Evolutionary conservation across 345 rosid genomes (phyloP).

Genomic region (Salix dunnii): DNA sequence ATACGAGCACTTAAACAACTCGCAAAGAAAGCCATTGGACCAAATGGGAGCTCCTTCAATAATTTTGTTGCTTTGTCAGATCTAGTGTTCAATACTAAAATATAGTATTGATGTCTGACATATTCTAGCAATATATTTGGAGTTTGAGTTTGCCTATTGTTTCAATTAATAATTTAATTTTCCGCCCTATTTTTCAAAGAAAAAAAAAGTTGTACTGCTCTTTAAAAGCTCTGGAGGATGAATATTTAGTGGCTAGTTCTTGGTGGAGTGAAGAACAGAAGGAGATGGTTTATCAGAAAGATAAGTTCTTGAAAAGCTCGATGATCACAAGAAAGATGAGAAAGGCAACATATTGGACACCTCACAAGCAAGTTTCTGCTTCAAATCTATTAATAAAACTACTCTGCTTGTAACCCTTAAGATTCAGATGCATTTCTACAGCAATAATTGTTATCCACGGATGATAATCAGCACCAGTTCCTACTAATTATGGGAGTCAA

Average conservation of each 20-base stretch:
- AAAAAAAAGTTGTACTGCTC: no score
- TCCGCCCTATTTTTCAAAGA: no score
- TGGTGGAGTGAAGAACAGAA: conserved; percentile 50
- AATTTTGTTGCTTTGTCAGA: conserved; percentile 18
- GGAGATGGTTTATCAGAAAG: conserved; percentile 49
- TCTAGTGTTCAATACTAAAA: not conserved
- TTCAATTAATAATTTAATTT: not conserved
- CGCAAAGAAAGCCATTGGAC: conserved; percentile 5
- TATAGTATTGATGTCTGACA: not conserved
- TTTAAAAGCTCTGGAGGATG: conserved; percentile 29
- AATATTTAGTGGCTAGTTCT: conserved; percentile 38
- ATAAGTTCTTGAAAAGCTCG: conserved; percentile 47
- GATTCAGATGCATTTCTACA: not conserved
- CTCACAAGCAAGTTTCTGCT: no score
- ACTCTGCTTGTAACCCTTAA: not conserved
- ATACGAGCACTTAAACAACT: conserved; percentile 3
- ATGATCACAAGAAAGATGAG: conserved; percentile 23
- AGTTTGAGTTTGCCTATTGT: conserved; percentile 9
- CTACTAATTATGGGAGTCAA: not conserved
- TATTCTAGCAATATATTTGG: no score
- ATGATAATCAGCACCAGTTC: not conserved
- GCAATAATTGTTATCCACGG: not conserved
- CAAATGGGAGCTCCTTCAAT: conserved; percentile 15
- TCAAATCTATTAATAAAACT: no score
- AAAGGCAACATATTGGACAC: no score